A percentile compares a stretch with the other conserved stretches of the same genome.
Conservation (phyloP, 306 rosid genomes). For the Lotus japonicus region DNA sequence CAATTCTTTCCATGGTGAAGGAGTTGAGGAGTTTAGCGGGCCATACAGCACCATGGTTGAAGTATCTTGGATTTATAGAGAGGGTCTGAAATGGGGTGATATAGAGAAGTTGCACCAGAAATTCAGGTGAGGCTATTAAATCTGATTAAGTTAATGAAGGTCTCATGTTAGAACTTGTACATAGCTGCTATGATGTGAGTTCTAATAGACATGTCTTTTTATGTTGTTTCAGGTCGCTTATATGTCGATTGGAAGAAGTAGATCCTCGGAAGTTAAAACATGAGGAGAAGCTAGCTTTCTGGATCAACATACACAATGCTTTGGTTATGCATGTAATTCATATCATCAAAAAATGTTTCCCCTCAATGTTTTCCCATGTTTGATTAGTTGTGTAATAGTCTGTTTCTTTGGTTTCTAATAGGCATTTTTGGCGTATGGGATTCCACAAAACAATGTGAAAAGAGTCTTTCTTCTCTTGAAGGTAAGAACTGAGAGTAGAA, state of each 20-base stretch:
- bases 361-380: neutral
- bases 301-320: slow-evolving; percentile 95
- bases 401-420: slow-evolving; percentile 29
- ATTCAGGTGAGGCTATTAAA: slow-evolving; percentile 55
- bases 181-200: neutral
- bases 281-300: slow-evolving; percentile 91
- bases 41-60: slow-evolving; percentile 99
- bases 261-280: slow-evolving; percentile 72
- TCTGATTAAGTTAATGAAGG: neutral
- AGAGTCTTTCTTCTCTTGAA: slow-evolving; percentile 71
- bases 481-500: slow-evolving; percentile 39
- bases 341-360: neutral
- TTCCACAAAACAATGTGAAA: slow-evolving; percentile 85
- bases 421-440: slow-evolving; percentile 97
- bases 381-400: slow-evolving; percentile 4
- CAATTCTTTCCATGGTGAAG: slow-evolving; percentile 86
- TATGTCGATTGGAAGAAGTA: slow-evolving; percentile 63
- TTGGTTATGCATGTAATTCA: slow-evolving; percentile 92
- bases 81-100: slow-evolving; percentile 59
- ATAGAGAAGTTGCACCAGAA: slow-evolving; percentile 70
- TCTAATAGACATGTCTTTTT: slow-evolving; percentile 3
- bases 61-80: slow-evolving; percentile 83
- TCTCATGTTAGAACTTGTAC: neutral
- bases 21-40: slow-evolving; percentile 90
- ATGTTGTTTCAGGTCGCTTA: slow-evolving; percentile 60